Percentiles rank a stretch among this genome's conserved stretches.
phyloP scores from a whole-genome alignment of 1,139 yeast genomes.

The Geotrichum klebahnii region DNA sequence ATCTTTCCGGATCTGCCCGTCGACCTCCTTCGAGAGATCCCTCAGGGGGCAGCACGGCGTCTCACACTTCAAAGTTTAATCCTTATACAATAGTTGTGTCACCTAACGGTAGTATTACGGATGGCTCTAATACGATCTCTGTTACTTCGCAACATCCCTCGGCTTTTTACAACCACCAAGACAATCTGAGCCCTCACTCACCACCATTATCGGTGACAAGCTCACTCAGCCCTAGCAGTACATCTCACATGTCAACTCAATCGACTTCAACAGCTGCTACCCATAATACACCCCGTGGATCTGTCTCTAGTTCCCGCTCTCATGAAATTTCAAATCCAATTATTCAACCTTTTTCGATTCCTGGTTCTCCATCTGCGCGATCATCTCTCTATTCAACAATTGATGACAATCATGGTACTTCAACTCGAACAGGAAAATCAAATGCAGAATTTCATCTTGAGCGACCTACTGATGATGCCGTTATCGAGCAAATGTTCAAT shows the following conservation, averaged over 20 bases:
- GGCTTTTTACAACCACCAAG: neutral
- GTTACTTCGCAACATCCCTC: neutral
- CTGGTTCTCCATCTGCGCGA: conserved; percentile 1
- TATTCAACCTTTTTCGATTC: conserved; percentile 1
- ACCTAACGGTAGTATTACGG: neutral
- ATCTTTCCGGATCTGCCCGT: conserved; percentile 2
- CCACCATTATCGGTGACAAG: conserved; percentile 12
- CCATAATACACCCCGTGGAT: conserved; percentile 14
- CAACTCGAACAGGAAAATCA: conserved; percentile 5
- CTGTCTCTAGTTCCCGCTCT: conserved; percentile 14
- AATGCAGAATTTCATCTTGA: conserved; percentile 10
- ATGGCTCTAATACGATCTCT: neutral
- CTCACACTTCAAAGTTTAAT: neutral
- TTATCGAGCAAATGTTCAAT: conserved; percentile 39
- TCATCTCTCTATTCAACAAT: conserved; percentile 15
- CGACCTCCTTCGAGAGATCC: conserved; percentile 17
- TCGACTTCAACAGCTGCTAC: conserved; percentile 14
- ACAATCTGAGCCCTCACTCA: conserved; percentile 8
- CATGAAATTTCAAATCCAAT: conserved; percentile 17
- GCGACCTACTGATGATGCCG: conserved; percentile 34
- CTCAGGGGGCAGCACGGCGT: conserved; percentile 8
- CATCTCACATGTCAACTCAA: conserved; percentile 10
- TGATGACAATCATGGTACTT: neutral
- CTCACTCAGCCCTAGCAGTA: conserved; percentile 12
- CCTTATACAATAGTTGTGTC: conserved; percentile 3